Conservation (phyloP, 2,329 filamentous ascomycete species). For the Scolecobasidium constrictum region DNA sequence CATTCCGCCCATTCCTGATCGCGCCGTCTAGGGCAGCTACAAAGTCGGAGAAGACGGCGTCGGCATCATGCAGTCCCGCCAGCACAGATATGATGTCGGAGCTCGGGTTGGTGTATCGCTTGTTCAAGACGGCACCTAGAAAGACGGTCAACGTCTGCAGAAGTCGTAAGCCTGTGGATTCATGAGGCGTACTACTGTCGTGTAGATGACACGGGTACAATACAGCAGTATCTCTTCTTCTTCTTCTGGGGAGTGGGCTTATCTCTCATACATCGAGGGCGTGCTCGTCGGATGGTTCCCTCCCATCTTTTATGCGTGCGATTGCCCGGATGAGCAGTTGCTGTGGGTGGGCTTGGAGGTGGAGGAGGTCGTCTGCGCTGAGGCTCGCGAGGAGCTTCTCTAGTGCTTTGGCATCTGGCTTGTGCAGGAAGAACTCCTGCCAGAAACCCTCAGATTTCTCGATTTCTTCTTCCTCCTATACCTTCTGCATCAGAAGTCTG, state of each 20-base stretch:
- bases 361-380: constrained; percentile 62
- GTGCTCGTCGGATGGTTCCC: constrained; percentile 56
- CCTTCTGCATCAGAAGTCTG: too few relatives aligned
- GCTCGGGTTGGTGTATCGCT: constrained; percentile 89
- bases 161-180: constrained; percentile 28
- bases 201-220: too few relatives aligned
- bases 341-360: constrained; percentile 63
- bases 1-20: constrained; percentile 62
- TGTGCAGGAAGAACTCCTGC: constrained; percentile 87
- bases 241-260: too few relatives aligned
- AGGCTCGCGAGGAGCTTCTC: constrained; percentile 59
- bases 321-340: constrained; percentile 70
- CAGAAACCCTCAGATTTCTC: constrained; percentile 86
- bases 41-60: constrained; percentile 79
- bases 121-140: constrained; percentile 68
- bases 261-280: constrained; percentile 73
- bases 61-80: constrained; percentile 79
- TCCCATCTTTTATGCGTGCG: constrained; percentile 50
- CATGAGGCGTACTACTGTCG: too few relatives aligned
- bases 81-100: constrained; percentile 88
- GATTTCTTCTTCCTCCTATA: constrained; percentile 40
- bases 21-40: constrained; percentile 72
- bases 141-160: constrained; percentile 89
- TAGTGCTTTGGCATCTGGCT: constrained; percentile 62
- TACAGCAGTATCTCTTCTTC: too few relatives aligned